phyloP scores from a whole-genome alignment of 1,284 basidiomycete species.

The Takashimella tepidaria region DNA sequence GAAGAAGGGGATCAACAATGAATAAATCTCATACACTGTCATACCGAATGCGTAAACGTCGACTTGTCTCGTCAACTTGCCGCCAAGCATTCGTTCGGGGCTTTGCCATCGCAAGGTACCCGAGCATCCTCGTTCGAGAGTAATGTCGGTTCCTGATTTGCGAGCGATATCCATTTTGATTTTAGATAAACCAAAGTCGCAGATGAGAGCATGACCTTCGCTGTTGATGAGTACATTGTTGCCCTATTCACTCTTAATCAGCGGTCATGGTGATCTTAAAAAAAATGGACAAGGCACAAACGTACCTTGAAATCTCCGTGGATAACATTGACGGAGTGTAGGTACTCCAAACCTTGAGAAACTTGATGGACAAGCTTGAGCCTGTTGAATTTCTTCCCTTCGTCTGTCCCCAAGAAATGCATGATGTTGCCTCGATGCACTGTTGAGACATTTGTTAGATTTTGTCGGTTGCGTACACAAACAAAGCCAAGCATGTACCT shows the following conservation, averaged over 20 bases:
- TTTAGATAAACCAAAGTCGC: slow-evolving; percentile 72
- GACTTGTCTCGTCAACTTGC: slow-evolving; percentile 50
- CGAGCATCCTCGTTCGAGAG: slow-evolving; percentile 38
- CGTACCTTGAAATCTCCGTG: slow-evolving; percentile 66
- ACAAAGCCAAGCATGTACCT: slow-evolving; percentile 2
- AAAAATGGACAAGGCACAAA: no score
- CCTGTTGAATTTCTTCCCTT: slow-evolving; percentile 38
- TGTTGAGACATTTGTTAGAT: slow-evolving; percentile 5
- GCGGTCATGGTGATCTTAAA: no score
- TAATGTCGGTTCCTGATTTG: slow-evolving; percentile 4
- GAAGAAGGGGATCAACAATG: slow-evolving; percentile 59
- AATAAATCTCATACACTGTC: slow-evolving; percentile 55
- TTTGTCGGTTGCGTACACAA: neutral
- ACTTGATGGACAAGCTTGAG: slow-evolving; percentile 56
- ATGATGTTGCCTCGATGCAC: slow-evolving; percentile 51
- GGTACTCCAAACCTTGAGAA: slow-evolving; percentile 68
- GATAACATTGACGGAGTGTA: slow-evolving; percentile 60
- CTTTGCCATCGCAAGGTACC: slow-evolving; percentile 67
- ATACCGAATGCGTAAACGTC: slow-evolving; percentile 63
- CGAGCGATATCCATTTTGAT: slow-evolving; percentile 58
- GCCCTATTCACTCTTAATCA: no score
- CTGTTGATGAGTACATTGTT: slow-evolving; percentile 69
- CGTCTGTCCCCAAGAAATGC: slow-evolving; percentile 51
- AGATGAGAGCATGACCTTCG: slow-evolving; percentile 60
- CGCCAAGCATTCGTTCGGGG: slow-evolving; percentile 62